A percentile compares a stretch with the other conserved stretches of the same genome.
Conservation (phyloP, 805 yeast genomes). For the Teunomyces cretensis region DNA sequence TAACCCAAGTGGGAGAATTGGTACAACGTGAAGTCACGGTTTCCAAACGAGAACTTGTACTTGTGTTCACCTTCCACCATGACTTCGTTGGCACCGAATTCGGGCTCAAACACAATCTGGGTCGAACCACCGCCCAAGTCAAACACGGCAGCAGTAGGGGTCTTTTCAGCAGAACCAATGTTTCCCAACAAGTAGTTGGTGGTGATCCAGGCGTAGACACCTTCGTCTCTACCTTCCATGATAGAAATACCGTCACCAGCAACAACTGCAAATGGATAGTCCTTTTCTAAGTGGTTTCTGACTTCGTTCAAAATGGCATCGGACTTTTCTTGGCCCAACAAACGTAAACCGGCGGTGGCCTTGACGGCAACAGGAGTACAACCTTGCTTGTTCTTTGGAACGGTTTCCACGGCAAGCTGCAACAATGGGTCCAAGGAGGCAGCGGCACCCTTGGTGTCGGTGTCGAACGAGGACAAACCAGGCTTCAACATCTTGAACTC, state of each 20-base stretch:
- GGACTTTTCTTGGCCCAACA: slow-evolving; percentile 76
- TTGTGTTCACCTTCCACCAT: slow-evolving; percentile 89
- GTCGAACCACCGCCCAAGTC: slow-evolving; percentile 99
- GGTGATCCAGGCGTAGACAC: slow-evolving; percentile 98
- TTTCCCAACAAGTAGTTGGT: slow-evolving; percentile 91
- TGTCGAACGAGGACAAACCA: slow-evolving; percentile 83
- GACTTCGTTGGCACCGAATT: slow-evolving; percentile 53
- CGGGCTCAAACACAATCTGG: slow-evolving; percentile 97
- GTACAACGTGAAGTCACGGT: slow-evolving; percentile 74
- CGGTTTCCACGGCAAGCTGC: slow-evolving; percentile 67
- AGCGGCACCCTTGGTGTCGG: slow-evolving; percentile 84
- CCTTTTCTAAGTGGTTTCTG: slow-evolving; percentile 65
- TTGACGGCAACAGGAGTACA: slow-evolving; percentile 96
- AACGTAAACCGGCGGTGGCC: slow-evolving; percentile 96
- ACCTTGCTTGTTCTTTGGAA: slow-evolving; percentile 68
- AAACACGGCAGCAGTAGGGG: slow-evolving; percentile 93
- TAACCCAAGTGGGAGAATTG: slow-evolving; percentile 95
- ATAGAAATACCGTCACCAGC: slow-evolving; percentile 83
- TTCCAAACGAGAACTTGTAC: slow-evolving; percentile 77
- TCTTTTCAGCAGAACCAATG: slow-evolving; percentile 74
- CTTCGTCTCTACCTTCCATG: slow-evolving; percentile 97
- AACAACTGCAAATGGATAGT: slow-evolving; percentile 92
- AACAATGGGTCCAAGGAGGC: slow-evolving; percentile 82
- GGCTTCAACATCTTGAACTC: slow-evolving; percentile 87
- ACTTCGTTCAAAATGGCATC: slow-evolving; percentile 73